These are phyloP conservation scores for Magnaporthiopsis incrustans DNA, from an alignment of 2,329 filamentous ascomycete genomes.

Conservation along the genomic window DNA sequence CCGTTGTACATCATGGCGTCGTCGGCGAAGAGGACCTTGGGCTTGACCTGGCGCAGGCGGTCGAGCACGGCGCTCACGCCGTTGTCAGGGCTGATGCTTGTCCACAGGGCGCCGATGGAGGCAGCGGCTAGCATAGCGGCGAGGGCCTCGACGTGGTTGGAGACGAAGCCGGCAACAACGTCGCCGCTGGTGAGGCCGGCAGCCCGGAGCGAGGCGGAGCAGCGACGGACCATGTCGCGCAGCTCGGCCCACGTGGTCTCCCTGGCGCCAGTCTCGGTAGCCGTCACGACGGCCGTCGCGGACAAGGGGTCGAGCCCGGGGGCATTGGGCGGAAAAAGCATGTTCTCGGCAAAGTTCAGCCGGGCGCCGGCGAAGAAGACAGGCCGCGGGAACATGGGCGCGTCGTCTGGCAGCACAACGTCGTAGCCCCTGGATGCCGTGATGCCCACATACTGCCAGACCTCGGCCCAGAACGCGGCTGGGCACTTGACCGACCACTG, in stretches of 20 bases:
- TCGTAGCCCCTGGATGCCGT: constrained; percentile 56
- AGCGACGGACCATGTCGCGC: constrained; percentile 67
- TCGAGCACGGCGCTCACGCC: constrained; percentile 88
- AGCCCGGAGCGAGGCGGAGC: constrained; percentile 58
- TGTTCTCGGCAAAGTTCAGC: constrained; percentile 92
- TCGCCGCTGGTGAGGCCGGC: constrained; percentile 51
- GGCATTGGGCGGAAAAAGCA: constrained; percentile 62
- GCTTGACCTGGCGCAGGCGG: constrained; percentile 75
- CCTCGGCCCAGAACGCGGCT: constrained; percentile 71
- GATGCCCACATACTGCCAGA: constrained; percentile 78
- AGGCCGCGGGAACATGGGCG: constrained; percentile 77
- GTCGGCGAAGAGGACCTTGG: constrained; percentile 75
- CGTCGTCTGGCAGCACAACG: constrained; percentile 55
- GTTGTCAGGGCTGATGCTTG: constrained; percentile 84
- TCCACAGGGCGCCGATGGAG: constrained; percentile 84
- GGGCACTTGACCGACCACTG: constrained; percentile 76
- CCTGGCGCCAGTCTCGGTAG: constrained; percentile 64
- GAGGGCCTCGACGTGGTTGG: constrained; percentile 81
- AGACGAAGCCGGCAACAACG: constrained; percentile 67
- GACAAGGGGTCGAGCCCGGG: constrained; percentile 43
- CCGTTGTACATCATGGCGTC: constrained; percentile 88
- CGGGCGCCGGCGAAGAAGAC: constrained; percentile 72
- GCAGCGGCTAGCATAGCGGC: constrained; percentile 82
- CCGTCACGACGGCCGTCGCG: constrained; percentile 66
- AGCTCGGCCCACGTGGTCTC: constrained; percentile 69